Evolutionary conservation across 1,139 yeast species (phyloP), one percentile per base, ranked within the genome.

Genomic region (Kodamaea plutei): DNA sequence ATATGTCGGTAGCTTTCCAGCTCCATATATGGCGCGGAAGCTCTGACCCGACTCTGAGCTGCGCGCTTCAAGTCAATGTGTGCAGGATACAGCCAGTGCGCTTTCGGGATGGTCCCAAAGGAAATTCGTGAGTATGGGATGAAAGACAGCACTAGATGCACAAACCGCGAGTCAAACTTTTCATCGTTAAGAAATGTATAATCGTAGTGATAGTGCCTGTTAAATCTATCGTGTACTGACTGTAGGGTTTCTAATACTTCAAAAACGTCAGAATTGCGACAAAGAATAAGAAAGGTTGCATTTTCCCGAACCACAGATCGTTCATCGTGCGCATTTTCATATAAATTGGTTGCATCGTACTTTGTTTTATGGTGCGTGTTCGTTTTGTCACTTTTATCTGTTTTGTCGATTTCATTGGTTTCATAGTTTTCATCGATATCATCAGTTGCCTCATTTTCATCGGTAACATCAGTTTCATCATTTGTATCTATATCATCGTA

Each of bases 141-240:
- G 31, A 39, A 47, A 11, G 43, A 34, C 17, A 50, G 30, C 5
- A 61, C 35, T 8, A 45, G 32, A 27, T 39, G 39, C 4, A 55
- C 48, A 37, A 63, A 61, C n/a, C 46, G 48, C 3, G 34, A 36
- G 13, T 44, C 37, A 32, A 63, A 63, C 4, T 56, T 56, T 28
- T 47, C 45, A 37, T 63, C 64, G 40, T 63, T 63, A 8, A 62
- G 41, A 41, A 62, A 60, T 3, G 61, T 59, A 47, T 52, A 62
- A 34, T 62, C 67, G 37, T 62, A 59, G 32, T 54, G 40, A 38
- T 26, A 50, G 20, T 39, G 31, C 34, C 36, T 20, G 22, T 51
- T 50, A 37, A 44, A 52, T 17, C 44, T 35, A 11, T 44, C 47
- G 27, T 52, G 47, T 31, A 44, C 33, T 29, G 37, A 45, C 14